Base-by-base conservation (phyloP, 257 asterid genomes). In the Haberlea rhodopensis region DNA sequence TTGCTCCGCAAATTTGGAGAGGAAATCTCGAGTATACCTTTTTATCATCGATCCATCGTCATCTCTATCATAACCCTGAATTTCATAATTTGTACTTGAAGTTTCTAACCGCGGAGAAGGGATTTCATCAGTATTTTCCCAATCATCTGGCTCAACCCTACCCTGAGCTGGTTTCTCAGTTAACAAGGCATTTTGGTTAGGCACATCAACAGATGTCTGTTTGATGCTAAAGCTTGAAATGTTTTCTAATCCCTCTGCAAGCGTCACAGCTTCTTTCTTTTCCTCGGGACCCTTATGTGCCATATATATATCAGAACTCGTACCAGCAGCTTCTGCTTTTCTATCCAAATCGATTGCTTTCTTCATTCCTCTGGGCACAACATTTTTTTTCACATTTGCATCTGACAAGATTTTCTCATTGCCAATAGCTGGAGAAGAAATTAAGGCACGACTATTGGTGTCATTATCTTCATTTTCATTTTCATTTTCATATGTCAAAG, bases 231-330 rank as follows among this genome's bases (percentile, higher is more conserved):
- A 68, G 63, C 76, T 67, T 60, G 84, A 71, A 66, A 67, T 24
- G 65, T 66, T 70, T 46, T 80, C 87, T 0, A 32, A 20, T 46
- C 69, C 62, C 61, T 76, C 90, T 16, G 66, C 63, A 54, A 87
- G 57, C 68, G 64, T 63, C n/a, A 53, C 71, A 49, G 48, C 24
- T 34, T 84, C 95, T 56, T 81, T 88, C 76, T 79, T 87, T 64
- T 94, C 95, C 63, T 94, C 97, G 3, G 97, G 97, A 31, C 95
- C 95, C 80, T 86, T 87, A 67, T 94, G 90, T 5, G 97, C 99
- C 72, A 69, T 80, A 71, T 94, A 94, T 54, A 87, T 88, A 79
- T 90, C 99, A 62, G 97, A 76, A 77, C 81, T 83, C 26, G 95
- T 79, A 61, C 87, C 92, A 13, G 89, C 90, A 64, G 94, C 95